A percentile compares a stretch with the other conserved stretches of the same genome.
Conservation (phyloP, 2,329 filamentous ascomycete species). For the Zasmidium citrigriseum region DNA sequence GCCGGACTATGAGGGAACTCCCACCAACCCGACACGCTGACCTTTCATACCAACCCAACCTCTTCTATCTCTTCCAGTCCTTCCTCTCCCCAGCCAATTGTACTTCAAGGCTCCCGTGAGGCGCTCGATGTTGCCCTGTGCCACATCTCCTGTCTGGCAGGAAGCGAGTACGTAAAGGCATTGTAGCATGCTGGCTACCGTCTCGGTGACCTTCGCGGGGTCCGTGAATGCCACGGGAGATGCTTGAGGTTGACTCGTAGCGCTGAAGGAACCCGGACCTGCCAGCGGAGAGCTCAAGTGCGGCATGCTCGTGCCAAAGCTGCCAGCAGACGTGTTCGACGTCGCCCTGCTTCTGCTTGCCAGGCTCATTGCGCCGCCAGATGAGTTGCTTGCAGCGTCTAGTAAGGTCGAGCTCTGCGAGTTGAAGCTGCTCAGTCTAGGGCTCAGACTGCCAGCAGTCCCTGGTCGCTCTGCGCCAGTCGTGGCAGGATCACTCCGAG, state of each 20-base stretch:
- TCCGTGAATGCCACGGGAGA: slow-evolving; percentile 27
- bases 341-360: slow-evolving; percentile 73
- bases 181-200: slow-evolving; percentile 92
- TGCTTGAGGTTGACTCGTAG: slow-evolving; percentile 22
- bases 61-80: slow-evolving; percentile 84
- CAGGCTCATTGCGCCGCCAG: slow-evolving; percentile 45
- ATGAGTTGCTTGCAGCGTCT: slow-evolving; percentile 57
- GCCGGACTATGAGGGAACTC: background rate
- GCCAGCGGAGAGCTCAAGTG: slow-evolving; percentile 32
- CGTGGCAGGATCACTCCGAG: slow-evolving; percentile 33
- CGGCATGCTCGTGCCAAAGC: slow-evolving; percentile 43
- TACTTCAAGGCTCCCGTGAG: slow-evolving; percentile 87
- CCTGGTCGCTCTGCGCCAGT: slow-evolving; percentile 44
- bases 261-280: slow-evolving; percentile 24
- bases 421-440: slow-evolving; percentile 74
- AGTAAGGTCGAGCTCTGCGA: slow-evolving; percentile 78
- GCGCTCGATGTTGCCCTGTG: slow-evolving; percentile 77
- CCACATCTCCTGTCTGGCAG: slow-evolving; percentile 70
- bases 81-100: slow-evolving; percentile 90
- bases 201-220: slow-evolving; percentile 80
- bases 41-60: slow-evolving; percentile 77
- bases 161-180: slow-evolving; percentile 88
- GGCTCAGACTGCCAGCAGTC: slow-evolving; percentile 76
- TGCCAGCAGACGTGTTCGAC: slow-evolving; percentile 70
- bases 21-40: slow-evolving; percentile 31